These are phyloP conservation scores for Suillus ampliporus DNA, from an alignment of 768 basidiomycete genomes.

Conservation along the genomic window DNA sequence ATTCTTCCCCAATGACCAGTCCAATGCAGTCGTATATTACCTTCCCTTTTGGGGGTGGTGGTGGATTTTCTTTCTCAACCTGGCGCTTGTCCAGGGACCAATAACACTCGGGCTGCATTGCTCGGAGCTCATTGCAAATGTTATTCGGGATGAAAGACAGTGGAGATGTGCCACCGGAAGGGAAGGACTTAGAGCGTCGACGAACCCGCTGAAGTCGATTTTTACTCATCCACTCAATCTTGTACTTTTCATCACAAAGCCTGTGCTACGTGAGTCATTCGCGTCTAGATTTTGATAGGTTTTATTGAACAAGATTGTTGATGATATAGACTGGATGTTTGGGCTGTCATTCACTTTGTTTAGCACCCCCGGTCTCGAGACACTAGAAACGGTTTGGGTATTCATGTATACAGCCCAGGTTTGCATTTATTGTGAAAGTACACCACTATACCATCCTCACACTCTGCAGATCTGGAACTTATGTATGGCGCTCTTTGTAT, in stretches of 20 bases:
- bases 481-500: conserved; percentile 23
- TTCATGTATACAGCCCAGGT: conserved; percentile 37
- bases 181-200: conserved; percentile 21
- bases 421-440: not conserved
- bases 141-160: conserved; percentile 31
- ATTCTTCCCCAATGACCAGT: conserved; percentile 29
- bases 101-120: conserved; percentile 35
- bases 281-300: too few relatives aligned
- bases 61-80: conserved; percentile 34
- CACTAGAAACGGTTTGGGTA: conserved; percentile 23
- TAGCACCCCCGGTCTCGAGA: conserved; percentile 16
- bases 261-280: conserved; percentile 30
- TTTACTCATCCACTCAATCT: conserved; percentile 27
- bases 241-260: conserved; percentile 24
- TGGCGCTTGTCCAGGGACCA: conserved; percentile 34
- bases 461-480: conserved; percentile 33
- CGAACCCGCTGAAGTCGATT: conserved; percentile 29
- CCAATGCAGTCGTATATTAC: conserved; percentile 30
- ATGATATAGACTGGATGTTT: conserved; percentile 36
- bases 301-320: not conserved
- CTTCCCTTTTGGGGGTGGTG: conserved; percentile 19
- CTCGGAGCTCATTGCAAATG: conserved; percentile 33
- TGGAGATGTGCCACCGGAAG: conserved; percentile 30
- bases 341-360: conserved; percentile 31
- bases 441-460: not conserved